Evolutionary conservation across 352 stramenopile species (phyloP), one percentile per base, ranked within the genome.

Genomic region (Globisporangium camurandrum): DNA sequence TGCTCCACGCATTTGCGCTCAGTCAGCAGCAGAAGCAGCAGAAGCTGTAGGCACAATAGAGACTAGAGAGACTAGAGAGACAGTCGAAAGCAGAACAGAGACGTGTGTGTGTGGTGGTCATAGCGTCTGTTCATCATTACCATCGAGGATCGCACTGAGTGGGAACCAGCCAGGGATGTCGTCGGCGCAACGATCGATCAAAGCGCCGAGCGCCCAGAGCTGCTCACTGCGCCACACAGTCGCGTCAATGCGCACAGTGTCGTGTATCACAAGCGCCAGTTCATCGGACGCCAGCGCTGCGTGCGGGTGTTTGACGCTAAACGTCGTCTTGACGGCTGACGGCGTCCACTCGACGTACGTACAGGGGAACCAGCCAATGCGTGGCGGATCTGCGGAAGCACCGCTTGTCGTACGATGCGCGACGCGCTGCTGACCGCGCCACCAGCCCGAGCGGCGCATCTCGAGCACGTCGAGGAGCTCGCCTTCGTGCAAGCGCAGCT

Each of bases 371-470:
- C 69, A 80, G 5, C 69, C 69, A 27, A 52, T 19, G 12, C 9
- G 5, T 39, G 33, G 1, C 19, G 33, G 10, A 11, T 12, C 33
- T 39, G 33, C 10, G 17, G 33, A 7, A 19, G 10, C 33, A 19
- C 12, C 8, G 17, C 5, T 16, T 24, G 47, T 33, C 5, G 34
- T 12, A 34, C 17, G 31, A 14, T 7, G 33, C 2, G 33, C 12
- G 12, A 17, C 5, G 7, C 17, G 42, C 0, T 19, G 34, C 9
- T 30, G 27, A 9, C 69, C 69, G 8, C 59, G 51, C 69, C 69
- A 80, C 69, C 69, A 80, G 16, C 69, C 69, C 39, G 59, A 74
- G 20, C 59, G 53, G 34, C 69, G 66, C 50, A 71, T 65, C n/a
- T 64, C 61, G 1, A 62, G 20, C 19, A 80, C 69, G 9, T 66